phyloP scores from a whole-genome alignment of 2,329 filamentous ascomycete genomes.

The Aspergillus japonicus region DNA sequence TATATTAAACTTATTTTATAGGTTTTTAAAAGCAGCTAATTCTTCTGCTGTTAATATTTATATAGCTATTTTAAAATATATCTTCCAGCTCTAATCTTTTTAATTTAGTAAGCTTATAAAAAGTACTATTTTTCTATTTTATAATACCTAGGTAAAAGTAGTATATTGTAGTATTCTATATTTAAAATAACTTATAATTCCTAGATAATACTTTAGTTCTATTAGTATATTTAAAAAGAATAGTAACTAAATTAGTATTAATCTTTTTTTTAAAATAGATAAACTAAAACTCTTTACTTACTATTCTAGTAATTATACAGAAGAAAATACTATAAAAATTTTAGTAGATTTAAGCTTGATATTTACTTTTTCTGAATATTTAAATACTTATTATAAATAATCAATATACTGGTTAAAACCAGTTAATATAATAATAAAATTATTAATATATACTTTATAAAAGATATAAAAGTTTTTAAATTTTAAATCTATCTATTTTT shows the following conservation, averaged over 20 bases:
- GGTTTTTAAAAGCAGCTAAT: background rate
- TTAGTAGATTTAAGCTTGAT: background rate
- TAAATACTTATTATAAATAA: background rate
- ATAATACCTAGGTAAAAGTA: background rate
- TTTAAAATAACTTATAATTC: background rate
- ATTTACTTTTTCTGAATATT: background rate
- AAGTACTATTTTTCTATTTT: background rate
- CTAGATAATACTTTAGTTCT: background rate
- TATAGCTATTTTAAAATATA: background rate
- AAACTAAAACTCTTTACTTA: background rate
- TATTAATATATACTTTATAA: background rate
- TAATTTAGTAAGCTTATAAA: background rate
- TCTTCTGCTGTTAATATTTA: background rate
- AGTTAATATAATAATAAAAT: background rate
- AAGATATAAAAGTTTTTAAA: background rate
- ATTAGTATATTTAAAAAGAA: background rate
- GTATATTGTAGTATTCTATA: background rate
- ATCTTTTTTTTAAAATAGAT: background rate
- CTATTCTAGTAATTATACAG: background rate
- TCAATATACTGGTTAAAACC: background rate
- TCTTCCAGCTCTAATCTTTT: background rate
- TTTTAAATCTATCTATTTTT: background rate
- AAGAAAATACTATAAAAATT: background rate
- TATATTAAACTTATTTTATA: background rate
- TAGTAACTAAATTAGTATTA: background rate